phyloP scores from a whole-genome alignment of 2,329 filamentous ascomycete species.

The Fusarium marasasianum region DNA sequence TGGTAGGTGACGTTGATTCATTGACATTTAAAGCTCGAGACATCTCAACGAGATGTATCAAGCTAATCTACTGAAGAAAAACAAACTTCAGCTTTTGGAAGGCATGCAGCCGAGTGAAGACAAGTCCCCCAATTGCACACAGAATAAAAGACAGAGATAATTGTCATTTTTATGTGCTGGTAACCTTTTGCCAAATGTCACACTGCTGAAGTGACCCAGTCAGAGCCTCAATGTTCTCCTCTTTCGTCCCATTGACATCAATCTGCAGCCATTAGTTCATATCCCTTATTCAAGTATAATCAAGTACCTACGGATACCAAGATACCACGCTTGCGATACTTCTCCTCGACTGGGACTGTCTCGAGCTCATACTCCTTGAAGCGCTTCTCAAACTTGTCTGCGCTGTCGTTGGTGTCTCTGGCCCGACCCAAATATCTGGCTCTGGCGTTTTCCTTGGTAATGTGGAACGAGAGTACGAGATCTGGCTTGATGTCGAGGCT shows the following conservation, averaged over 20 bases:
- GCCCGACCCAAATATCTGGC: neutral
- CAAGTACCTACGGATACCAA: neutral
- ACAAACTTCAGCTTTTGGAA: neutral
- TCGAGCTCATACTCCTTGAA: neutral
- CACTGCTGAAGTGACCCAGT: neutral
- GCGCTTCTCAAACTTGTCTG: neutral
- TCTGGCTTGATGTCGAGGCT: neutral
- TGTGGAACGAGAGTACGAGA: neutral
- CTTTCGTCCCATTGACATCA: neutral
- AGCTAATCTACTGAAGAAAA: accelerated
- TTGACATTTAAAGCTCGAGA: neutral
- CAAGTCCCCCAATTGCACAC: accelerated
- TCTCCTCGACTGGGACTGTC: neutral
- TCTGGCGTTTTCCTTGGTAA: neutral
- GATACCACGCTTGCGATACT: neutral
- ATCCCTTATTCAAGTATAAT: accelerated
- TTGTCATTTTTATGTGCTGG: accelerated
- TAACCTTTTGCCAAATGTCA: neutral
- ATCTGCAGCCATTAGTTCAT: neutral
- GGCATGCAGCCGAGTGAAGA: neutral
- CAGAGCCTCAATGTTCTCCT: neutral
- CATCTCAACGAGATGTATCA: too few species aligned
- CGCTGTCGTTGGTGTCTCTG: neutral
- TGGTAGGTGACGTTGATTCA: neutral
- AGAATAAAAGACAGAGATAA: accelerated